phyloP scores from a whole-genome alignment of 805 yeast species.

The Barnettozyma californica region DNA sequence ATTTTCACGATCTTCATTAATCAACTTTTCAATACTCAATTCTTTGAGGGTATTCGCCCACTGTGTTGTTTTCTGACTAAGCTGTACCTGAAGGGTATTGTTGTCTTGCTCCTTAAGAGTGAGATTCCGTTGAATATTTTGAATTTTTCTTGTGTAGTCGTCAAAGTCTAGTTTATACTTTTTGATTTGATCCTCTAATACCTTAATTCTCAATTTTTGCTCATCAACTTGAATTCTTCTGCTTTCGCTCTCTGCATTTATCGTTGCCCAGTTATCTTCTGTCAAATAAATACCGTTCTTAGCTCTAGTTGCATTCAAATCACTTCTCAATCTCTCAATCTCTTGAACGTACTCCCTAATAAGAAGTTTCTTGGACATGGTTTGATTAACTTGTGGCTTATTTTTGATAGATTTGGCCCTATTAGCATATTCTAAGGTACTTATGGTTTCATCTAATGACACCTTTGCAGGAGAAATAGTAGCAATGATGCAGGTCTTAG shows the following conservation, averaged over 20 bases:
- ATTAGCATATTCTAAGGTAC: slow-evolving; percentile 79
- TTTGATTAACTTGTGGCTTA: slow-evolving; percentile 56
- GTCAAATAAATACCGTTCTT: slow-evolving; percentile 67
- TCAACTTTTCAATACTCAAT: slow-evolving; percentile 13
- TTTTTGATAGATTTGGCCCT: slow-evolving; percentile 74
- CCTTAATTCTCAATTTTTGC: slow-evolving; percentile 41
- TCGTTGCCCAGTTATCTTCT: slow-evolving; percentile 40
- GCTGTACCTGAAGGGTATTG: slow-evolving; percentile 1
- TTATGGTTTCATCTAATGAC: slow-evolving; percentile 68
- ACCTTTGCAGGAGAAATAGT: slow-evolving; percentile 75
- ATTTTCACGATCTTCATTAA: slow-evolving; percentile 15
- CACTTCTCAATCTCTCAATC: slow-evolving; percentile 51
- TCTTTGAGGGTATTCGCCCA: slow-evolving; percentile 12
- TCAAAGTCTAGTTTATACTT: slow-evolving; percentile 38
- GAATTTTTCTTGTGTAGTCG: slow-evolving; percentile 26
- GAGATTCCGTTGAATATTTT: slow-evolving; percentile 12
- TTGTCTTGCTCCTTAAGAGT: slow-evolving; percentile 13
- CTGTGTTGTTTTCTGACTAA: slow-evolving; percentile 6
- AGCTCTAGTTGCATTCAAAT: slow-evolving; percentile 55
- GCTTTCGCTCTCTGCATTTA: slow-evolving; percentile 42
- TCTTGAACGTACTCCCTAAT: slow-evolving; percentile 49
- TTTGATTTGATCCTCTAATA: slow-evolving; percentile 42
- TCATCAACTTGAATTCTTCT: slow-evolving; percentile 45
- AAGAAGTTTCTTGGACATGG: slow-evolving; percentile 52
- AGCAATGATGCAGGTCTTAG: slow-evolving; percentile 78